These are phyloP conservation scores for Mucor sp. DNA, from an alignment of 371 early-diverging fungal genomes.

Conservation along the genomic window DNA sequence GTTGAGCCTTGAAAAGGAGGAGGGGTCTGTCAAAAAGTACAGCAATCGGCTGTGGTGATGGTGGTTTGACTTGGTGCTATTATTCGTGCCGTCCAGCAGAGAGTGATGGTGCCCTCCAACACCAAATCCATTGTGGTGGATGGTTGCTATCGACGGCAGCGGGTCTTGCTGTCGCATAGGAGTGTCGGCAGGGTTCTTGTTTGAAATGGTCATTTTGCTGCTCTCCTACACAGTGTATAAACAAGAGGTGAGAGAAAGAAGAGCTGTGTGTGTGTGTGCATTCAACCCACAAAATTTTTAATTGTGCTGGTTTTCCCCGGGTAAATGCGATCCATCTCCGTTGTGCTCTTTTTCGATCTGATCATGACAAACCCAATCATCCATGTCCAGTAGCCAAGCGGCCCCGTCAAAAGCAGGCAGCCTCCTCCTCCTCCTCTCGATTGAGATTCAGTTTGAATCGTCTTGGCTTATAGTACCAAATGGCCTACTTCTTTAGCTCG, in stretches of 20 bases:
- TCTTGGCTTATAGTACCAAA: neutral
- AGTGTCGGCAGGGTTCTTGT: neutral
- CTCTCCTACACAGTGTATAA: neutral
- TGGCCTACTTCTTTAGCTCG: neutral
- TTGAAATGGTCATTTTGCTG: neutral
- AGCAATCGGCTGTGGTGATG: conserved; percentile 17
- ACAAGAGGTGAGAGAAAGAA: neutral
- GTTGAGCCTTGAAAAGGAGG: neutral
- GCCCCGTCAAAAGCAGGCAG: no score
- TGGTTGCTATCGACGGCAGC: neutral
- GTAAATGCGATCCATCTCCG: neutral
- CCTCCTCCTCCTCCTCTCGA: no score
- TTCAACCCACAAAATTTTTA: neutral
- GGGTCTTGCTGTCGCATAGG: neutral
- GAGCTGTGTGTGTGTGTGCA: no score
- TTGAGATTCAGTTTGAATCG: neutral
- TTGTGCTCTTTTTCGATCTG: neutral
- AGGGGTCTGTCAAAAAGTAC: conserved; percentile 15
- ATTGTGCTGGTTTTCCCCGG: neutral
- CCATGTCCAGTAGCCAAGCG: neutral
- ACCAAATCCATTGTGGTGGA: neutral
- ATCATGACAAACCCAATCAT: neutral
- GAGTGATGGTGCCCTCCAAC: neutral
- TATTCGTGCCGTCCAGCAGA: neutral
- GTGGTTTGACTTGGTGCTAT: neutral